Evolutionary conservation across 2,329 filamentous ascomycete genomes (phyloP).

Genomic region (Colletotrichum sp.): DNA sequence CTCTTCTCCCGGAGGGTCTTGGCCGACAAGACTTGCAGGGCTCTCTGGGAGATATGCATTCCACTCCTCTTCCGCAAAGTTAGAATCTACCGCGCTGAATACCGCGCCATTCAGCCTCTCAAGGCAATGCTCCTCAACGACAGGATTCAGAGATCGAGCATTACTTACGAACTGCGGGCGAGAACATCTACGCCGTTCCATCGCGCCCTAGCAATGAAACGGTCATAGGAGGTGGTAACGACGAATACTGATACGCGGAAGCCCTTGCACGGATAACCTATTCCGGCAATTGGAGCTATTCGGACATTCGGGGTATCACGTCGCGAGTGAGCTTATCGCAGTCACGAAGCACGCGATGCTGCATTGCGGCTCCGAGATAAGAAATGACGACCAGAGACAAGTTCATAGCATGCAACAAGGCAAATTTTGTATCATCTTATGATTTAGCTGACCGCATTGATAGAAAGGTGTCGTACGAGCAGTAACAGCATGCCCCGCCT

Average conservation of each 20-base stretch:
- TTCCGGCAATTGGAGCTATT: neutral
- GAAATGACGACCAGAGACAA: neutral
- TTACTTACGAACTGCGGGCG: neutral
- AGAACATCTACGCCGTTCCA: neutral
- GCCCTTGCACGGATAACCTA: neutral
- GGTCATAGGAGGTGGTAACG: neutral
- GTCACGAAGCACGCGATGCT: neutral
- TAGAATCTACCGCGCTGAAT: neutral
- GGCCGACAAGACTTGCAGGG: neutral
- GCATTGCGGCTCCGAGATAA: neutral
- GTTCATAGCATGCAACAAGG: neutral
- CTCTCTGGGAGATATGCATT: neutral
- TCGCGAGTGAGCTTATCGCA: neutral
- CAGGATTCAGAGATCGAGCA: neutral
- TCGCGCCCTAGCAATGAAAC: neutral
- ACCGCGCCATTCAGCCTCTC: neutral
- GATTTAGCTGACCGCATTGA: neutral
- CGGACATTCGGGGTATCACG: neutral
- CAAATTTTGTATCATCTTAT: neutral
- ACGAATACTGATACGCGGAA: neutral
- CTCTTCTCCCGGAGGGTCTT: accelerated
- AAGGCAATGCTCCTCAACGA: neutral
- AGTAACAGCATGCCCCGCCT: neutral
- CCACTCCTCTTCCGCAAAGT: neutral
- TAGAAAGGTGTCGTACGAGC: neutral